These are phyloP conservation scores for Bocquillonia castaneifolia DNA, from an alignment of 441 rosid species.

Conservation along the genomic window DNA sequence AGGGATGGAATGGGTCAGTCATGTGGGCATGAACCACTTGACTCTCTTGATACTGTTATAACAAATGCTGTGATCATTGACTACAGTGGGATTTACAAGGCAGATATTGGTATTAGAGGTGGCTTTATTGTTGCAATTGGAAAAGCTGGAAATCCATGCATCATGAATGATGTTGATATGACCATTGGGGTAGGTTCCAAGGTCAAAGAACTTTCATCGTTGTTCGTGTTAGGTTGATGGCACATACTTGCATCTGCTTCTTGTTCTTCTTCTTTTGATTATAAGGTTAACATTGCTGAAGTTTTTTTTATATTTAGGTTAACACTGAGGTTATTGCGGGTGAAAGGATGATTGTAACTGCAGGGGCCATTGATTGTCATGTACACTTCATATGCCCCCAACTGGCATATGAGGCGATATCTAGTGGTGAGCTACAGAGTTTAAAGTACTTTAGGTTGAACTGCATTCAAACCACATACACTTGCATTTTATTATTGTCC, in stretches of 20 bases:
- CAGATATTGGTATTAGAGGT: conserved; percentile 80
- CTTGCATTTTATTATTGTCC: neutral
- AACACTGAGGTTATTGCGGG: conserved; percentile 92
- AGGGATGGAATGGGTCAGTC: conserved; percentile 98
- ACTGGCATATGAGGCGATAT: conserved; percentile 75
- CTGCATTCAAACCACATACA: neutral
- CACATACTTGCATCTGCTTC: conserved; percentile 10
- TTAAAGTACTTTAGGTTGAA: conserved; percentile 14
- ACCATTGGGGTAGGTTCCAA: conserved; percentile 61
- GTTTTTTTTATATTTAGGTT: conserved; percentile 45
- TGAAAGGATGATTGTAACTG: conserved; percentile 86
- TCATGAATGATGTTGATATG: conserved; percentile 64
- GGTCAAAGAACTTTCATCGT: conserved; percentile 17
- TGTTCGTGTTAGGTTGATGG: conserved; percentile 7
- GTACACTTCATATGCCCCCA: conserved; percentile 99
- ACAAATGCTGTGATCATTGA: conserved; percentile 82
- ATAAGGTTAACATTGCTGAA: conserved; percentile 52
- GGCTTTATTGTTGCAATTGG: conserved; percentile 62
- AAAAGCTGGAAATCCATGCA: conserved; percentile 84
- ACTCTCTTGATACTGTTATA: conserved; percentile 67
- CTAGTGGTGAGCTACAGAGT: conserved; percentile 66
- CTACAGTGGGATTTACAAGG: conserved; percentile 77
- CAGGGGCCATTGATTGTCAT: conserved; percentile 91
- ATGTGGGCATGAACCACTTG: conserved; percentile 39
- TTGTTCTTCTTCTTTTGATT: conserved; percentile 13